Evolutionary conservation across 345 rosid species (phyloP), one percentile per base, ranked within the genome.

Genomic region (Eucalyptus sideroxylon): DNA sequence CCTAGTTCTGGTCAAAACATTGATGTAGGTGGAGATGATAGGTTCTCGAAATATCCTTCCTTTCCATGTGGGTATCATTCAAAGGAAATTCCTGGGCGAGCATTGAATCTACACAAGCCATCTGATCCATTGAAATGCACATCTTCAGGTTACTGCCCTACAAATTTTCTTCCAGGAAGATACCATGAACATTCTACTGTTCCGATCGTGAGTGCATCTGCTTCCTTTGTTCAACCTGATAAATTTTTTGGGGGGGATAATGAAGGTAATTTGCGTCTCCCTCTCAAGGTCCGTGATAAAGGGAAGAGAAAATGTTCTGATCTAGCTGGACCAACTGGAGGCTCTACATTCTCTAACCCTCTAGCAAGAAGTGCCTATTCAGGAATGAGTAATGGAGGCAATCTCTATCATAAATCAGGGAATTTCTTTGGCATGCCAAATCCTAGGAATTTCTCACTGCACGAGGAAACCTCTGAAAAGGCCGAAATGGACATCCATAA

Each of bases 121-220:
- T 45, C 86, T 86, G 91, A 90, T 92, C 9, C 92, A 11, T 50
- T 89, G 89, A 95, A 93, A 86, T 92, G 89, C 51, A 59, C 87
- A 47, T 87, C 94, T 27, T 92, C 88, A 87, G 93, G 92, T 91
- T 89, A 89, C 85, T 86, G 88, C 92, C 91, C 91, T 55, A 92
- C 93, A 91, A 93, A 92, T 77, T 91, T 91, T 67, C 51, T 91
- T 55, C 86, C 93, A 4, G 94, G 93, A 89, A 90, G 89, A 90
- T 88, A 94, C 45, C 89, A 65, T 30, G 91, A 89, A 86, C 87
- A 49, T 65, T 91, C 95, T 85, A 85, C 93, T 72, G 88, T 37
- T 90, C 92, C 93, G 81, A 89, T 92, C 13, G 88, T 90, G 44
- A 95, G 97, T 87, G 86, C 95, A 85, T 94, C 97, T 91, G 92